Evolutionary conservation across 768 basidiomycete genomes (phyloP), one percentile per base, ranked within the genome.

Genomic region (Rhodotorula graminis): DNA sequence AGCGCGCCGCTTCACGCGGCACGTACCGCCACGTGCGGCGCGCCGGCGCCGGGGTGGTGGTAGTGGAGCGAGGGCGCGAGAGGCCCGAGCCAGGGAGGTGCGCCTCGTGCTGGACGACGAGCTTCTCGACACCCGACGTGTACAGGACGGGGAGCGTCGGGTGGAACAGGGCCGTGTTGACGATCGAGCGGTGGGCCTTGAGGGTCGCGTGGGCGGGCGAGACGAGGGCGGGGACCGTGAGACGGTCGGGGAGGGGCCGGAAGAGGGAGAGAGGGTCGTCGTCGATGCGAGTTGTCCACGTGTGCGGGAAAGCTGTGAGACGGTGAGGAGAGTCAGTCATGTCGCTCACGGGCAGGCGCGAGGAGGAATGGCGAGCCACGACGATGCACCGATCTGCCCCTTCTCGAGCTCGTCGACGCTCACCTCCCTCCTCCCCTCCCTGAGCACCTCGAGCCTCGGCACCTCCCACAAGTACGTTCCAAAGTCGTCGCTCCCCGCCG

Each of bases 401-500:
- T 46, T 18, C 44, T 33, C 42, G 59, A 52, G 19, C 49, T n/a
- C 40, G 18, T 44, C 21, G 23, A 1, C 15, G n/a, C 0, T 3
- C 4, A n/a, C n/a, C 49, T 42, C 33, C 37, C 11, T 68, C 80
- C 80, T 50, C 71, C 74, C 25, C 78, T 78, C 25, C 77, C 74
- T 88, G 25, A 75, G 23, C 29, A n/a, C 19, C 7, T 71, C 89
- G 88, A 64, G 85, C 83, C 25, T 81, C 80, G 91, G 91, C 49
- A 93, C 82, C 74, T 85, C 86, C 91, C 91, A 93, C 33, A 91
- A 79, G 74, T 92, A 92, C 29, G 84, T 86, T 50, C 87, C 84
- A 78, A 92, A 92, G 80, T 92, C 90, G 78, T 93, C 91, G 19
- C 90, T 91, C 25, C 91, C 91, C n/a, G 86, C 85, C 49, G 84